A percentile compares a stretch with the other conserved stretches of the same genome.
phyloP scores from a whole-genome alignment of 2,329 filamentous ascomycete genomes.

The Cucurbitaria berberidis region DNA sequence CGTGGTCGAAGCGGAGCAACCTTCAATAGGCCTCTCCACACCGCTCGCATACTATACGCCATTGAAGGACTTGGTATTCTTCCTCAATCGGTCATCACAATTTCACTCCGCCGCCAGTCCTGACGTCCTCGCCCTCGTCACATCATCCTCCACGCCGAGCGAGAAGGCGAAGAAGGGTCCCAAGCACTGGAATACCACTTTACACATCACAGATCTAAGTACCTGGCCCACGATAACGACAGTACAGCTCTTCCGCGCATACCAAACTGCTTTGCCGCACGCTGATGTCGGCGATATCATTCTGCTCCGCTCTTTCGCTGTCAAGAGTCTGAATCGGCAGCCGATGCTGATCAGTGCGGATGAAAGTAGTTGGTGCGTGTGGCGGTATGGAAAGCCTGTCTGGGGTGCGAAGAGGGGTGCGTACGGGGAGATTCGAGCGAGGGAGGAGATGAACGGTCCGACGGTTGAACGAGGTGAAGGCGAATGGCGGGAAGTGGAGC shows the following conservation, averaged over 20 bases:
- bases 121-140: constrained; percentile 55
- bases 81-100: constrained; percentile 49
- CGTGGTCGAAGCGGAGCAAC: constrained; percentile 11
- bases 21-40: constrained; percentile 50
- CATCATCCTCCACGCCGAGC: constrained; percentile 38
- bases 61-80: constrained; percentile 47
- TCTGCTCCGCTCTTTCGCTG: constrained; percentile 51
- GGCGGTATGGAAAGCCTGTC: constrained; percentile 45
- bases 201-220: constrained; percentile 51
- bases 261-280: constrained; percentile 50
- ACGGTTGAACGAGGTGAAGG: constrained; percentile 54
- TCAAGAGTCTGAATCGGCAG: constrained; percentile 50
- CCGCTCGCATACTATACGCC: constrained; percentile 55
- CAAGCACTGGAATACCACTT: constrained; percentile 52
- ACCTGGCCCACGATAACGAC: constrained; percentile 29
- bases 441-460: constrained; percentile 55
- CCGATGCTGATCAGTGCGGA: constrained; percentile 49
- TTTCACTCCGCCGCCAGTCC: constrained; percentile 46
- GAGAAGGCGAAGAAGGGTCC: constrained; percentile 51
- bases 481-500: constrained; percentile 51
- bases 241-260: constrained; percentile 54
- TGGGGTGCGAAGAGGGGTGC: constrained; percentile 35
- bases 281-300: constrained; percentile 53
- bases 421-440: constrained; percentile 36
- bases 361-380: constrained; percentile 57